Evolutionary conservation across 2,329 filamentous ascomycete species (phyloP).

Genomic region (Diaporthe amygdali): DNA sequence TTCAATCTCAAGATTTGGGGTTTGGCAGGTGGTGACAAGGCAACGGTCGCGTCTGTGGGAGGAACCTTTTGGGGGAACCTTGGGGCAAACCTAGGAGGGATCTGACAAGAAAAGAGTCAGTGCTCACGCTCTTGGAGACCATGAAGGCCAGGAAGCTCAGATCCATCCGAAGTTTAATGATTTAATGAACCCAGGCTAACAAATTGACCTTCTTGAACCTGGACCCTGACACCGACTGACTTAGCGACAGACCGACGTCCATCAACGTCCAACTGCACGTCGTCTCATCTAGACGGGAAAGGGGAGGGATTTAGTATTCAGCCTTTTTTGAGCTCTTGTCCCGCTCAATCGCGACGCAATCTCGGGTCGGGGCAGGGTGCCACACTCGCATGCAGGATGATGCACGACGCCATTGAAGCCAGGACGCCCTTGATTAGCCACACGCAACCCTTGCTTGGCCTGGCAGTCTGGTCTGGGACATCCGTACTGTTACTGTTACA

Average conservation of each 20-base stretch:
- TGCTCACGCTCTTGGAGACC: too few relatives aligned
- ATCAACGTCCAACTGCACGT: neutral
- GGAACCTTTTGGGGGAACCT: neutral
- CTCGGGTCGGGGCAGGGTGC: neutral
- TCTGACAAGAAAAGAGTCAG: neutral
- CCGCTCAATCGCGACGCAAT: neutral
- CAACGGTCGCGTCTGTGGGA: neutral
- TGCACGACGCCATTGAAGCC: too few relatives aligned
- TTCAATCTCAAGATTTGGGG: neutral
- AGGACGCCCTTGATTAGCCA: neutral
- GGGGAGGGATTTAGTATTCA: neutral
- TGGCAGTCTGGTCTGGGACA: too few relatives aligned
- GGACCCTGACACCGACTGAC: neutral
- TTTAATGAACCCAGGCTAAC: neutral
- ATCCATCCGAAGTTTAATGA: conserved; percentile 9
- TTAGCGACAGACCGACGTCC: too few relatives aligned
- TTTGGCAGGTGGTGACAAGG: neutral
- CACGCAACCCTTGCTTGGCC: neutral
- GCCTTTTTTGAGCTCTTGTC: neutral
- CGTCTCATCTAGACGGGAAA: neutral
- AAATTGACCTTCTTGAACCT: neutral
- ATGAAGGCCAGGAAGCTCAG: too few relatives aligned
- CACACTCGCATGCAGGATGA: conserved; percentile 1
- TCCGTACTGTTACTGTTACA: too few relatives aligned
- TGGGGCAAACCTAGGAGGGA: neutral